Percentiles rank a stretch among this genome's conserved stretches.
Evolutionary conservation across 805 yeast species (phyloP).

Genomic region (Pichia cabralensis): DNA sequence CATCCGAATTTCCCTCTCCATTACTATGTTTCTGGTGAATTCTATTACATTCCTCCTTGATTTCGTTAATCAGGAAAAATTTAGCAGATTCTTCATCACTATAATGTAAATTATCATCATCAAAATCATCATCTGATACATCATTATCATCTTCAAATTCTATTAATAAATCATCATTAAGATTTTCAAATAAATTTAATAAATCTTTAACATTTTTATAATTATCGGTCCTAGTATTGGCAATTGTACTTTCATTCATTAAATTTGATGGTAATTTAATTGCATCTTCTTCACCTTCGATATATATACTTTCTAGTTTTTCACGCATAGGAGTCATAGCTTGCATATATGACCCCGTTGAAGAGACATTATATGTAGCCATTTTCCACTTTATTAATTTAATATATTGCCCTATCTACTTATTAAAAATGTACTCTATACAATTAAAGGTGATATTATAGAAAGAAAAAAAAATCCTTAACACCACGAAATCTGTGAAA

Average conservation of each 20-base stretch:
- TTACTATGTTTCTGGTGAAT: conserved; percentile 20
- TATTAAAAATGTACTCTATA: too few species aligned
- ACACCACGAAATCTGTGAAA: too few species aligned
- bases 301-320: conserved; percentile 27
- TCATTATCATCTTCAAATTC: conserved; percentile 9
- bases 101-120: conserved; percentile 4
- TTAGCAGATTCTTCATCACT: conserved; percentile 6
- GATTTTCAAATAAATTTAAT: conserved; percentile 26
- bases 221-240: conserved; percentile 18
- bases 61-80: conserved; percentile 12
- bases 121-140: conserved; percentile 1
- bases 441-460: too few species aligned
- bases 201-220: conserved; percentile 18
- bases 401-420: too few species aligned
- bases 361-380: conserved; percentile 46
- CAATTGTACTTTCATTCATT: conserved; percentile 20
- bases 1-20: conserved; percentile 7
- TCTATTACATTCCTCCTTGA: conserved; percentile 19
- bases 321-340: conserved; percentile 70
- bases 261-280: conserved; percentile 24
- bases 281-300: conserved; percentile 16
- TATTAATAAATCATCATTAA: conserved; percentile 11
- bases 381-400: too few species aligned
- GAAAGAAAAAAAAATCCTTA: too few species aligned
- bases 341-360: conserved; percentile 68